Conservation (phyloP, 1,284 basidiomycete species). For the Moniliophthora roreri region DNA sequence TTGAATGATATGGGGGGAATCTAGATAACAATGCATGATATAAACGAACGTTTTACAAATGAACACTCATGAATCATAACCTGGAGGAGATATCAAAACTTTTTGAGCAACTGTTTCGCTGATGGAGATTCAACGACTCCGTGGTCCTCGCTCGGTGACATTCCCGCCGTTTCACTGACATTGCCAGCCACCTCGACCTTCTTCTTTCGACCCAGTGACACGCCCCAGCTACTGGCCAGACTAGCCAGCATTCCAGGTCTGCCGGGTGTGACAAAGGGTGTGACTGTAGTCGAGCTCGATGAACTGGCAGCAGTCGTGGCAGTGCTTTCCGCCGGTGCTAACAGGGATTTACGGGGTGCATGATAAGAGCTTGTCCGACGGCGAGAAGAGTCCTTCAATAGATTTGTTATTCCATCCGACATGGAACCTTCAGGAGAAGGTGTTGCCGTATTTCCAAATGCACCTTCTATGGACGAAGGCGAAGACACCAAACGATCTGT, state of each 20-base stretch:
- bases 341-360: constrained; percentile 38
- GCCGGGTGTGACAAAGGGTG: constrained; percentile 28
- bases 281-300: constrained; percentile 8
- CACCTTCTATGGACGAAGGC: constrained; percentile 38
- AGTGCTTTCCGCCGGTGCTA: constrained; percentile 29
- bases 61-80: too few species aligned
- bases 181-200: constrained; percentile 10
- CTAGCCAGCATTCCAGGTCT: constrained; percentile 52
- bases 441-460: constrained; percentile 37
- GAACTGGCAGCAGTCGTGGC: constrained; percentile 22
- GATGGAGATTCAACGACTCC: constrained; percentile 27
- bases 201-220: constrained; percentile 58
- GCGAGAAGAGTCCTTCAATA: constrained; percentile 38
- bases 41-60: too few species aligned
- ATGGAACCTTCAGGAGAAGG: constrained; percentile 60
- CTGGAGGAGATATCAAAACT: constrained; percentile 27
- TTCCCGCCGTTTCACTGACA: constrained; percentile 21
- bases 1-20: constrained; percentile 17
- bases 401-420: constrained; percentile 53
- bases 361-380: constrained; percentile 46
- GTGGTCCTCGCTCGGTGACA: constrained; percentile 17
- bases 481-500: constrained; percentile 51
- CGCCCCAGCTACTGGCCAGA: constrained; percentile 66
- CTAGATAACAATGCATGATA: too few species aligned
- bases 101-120: constrained; percentile 45